A percentile compares a stretch with the other conserved stretches of the same genome.
Evolutionary conservation across 2,329 filamentous ascomycete genomes (phyloP).

Genomic region (Hortaea sp.): DNA sequence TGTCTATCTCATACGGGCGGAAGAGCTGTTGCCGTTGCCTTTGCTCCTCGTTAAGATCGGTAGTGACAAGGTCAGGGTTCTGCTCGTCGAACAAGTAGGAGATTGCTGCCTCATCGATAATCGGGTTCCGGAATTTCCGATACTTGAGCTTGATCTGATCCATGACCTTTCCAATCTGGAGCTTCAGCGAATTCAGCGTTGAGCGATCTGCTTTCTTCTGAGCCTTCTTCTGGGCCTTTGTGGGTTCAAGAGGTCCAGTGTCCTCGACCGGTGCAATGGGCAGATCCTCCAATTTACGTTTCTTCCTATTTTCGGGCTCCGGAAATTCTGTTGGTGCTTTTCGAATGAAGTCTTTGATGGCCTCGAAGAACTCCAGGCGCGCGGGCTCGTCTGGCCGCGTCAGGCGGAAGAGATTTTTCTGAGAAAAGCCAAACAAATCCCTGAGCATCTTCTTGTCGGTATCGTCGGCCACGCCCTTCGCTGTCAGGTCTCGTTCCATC

Average conservation of each 20-base stretch:
- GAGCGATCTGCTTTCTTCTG: constrained; percentile 76
- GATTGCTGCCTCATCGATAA: constrained; percentile 64
- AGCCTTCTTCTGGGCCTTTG: constrained; percentile 69
- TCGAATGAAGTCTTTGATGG: constrained; percentile 64
- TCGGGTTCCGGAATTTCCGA: constrained; percentile 73
- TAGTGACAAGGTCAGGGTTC: constrained; percentile 56
- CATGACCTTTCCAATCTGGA: constrained; percentile 88
- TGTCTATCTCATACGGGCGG: constrained; percentile 69
- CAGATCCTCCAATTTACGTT: constrained; percentile 67
- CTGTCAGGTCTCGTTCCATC: constrained; percentile 48
- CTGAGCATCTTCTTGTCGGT: constrained; percentile 47
- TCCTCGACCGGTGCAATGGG: constrained; percentile 60
- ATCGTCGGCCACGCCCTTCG: constrained; percentile 40
- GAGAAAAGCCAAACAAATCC: constrained; percentile 78
- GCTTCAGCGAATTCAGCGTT: constrained; percentile 76
- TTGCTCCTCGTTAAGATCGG: constrained; percentile 48
- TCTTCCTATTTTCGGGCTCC: constrained; percentile 76
- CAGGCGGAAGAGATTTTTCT: constrained; percentile 65
- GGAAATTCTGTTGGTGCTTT: constrained; percentile 80
- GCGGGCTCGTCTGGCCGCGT: constrained; percentile 49
- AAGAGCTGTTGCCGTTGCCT: constrained; percentile 44
- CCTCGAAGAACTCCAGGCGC: constrained; percentile 70
- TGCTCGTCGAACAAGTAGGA: constrained; percentile 76
- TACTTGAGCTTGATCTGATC: constrained; percentile 89
- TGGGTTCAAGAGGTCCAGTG: constrained; percentile 46